Conservation (phyloP, 1,284 basidiomycete genomes). For the Cutaneotrichosporon curvatum region DNA sequence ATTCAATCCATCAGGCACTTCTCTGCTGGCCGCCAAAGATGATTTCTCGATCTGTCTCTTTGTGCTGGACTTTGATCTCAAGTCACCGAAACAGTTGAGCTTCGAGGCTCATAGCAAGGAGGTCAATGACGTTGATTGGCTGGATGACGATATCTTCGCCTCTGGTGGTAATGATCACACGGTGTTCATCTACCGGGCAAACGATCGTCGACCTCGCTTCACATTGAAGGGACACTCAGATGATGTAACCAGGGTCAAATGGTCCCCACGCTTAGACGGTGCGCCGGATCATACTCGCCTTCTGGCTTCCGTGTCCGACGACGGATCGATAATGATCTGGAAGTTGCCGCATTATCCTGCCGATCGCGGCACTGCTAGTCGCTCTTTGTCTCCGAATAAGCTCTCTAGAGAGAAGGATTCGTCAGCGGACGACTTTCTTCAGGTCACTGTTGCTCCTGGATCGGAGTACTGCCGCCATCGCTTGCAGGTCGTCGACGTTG, state of each 20-base stretch:
- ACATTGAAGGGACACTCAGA: slow-evolving; percentile 40
- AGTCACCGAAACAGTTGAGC: slow-evolving; percentile 16
- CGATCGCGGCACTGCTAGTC: slow-evolving; percentile 17
- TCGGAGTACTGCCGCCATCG: slow-evolving; percentile 29
- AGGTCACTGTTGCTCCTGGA: slow-evolving; percentile 17
- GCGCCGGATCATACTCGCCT: slow-evolving; percentile 14
- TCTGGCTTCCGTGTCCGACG: slow-evolving; percentile 37
- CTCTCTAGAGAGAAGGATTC: slow-evolving; percentile 13
- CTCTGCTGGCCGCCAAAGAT: slow-evolving; percentile 31
- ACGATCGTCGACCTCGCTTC: slow-evolving; percentile 31
- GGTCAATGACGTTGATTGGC: slow-evolving; percentile 44
- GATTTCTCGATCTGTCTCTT: slow-evolving; percentile 28
- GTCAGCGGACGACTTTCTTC: slow-evolving; percentile 22
- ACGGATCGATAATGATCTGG: slow-evolving; percentile 40
- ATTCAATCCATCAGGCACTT: slow-evolving; percentile 36
- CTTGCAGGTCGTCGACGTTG: slow-evolving; percentile 28
- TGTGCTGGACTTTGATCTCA: slow-evolving; percentile 16
- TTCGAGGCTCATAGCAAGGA: slow-evolving; percentile 39
- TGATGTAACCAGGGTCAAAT: slow-evolving; percentile 36
- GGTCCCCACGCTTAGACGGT: slow-evolving; percentile 25
- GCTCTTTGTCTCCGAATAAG: slow-evolving; percentile 19
- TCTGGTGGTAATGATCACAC: slow-evolving; percentile 39
- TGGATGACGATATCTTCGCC: slow-evolving; percentile 42
- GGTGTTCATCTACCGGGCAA: slow-evolving; percentile 34
- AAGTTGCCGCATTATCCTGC: slow-evolving; percentile 31